Evolutionary conservation across 2,329 filamentous ascomycete genomes (phyloP).

Genomic region (Exophiala oligosperma): DNA sequence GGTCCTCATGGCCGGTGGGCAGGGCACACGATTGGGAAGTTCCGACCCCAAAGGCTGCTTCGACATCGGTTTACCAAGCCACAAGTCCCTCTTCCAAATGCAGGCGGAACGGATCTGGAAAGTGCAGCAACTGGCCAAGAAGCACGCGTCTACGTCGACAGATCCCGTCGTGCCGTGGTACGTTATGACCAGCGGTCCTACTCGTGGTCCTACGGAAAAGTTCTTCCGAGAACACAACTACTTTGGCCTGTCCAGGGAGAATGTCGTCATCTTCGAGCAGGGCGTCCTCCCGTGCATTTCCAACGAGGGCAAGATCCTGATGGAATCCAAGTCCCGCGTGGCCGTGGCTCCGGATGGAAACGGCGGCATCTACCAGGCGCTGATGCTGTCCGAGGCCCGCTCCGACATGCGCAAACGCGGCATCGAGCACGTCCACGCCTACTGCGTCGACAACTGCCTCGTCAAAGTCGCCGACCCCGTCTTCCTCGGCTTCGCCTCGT

Average conservation of each 20-base stretch:
- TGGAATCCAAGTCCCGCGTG: constrained; percentile 86
- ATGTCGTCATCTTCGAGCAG: constrained; percentile 94
- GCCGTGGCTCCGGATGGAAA: constrained; percentile 97
- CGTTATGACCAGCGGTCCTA: constrained; percentile 98
- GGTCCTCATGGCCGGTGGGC: constrained; percentile 94
- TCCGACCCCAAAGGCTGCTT: constrained; percentile 97
- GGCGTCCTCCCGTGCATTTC: constrained; percentile 95
- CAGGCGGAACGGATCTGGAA: constrained; percentile 92
- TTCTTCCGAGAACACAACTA: constrained; percentile 90
- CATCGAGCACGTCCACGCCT: constrained; percentile 92
- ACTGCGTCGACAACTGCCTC: constrained; percentile 99
- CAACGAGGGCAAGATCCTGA: constrained; percentile 94
- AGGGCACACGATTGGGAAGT: constrained; percentile 91
- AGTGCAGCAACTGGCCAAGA: constrained; percentile 76
- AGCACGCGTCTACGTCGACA: constrained; percentile 61
- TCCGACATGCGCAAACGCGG: constrained; percentile 86
- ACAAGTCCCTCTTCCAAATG: constrained; percentile 96
- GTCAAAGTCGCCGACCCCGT: constrained; percentile 96
- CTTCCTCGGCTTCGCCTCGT: constrained; percentile 90
- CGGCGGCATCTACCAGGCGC: constrained; percentile 91
- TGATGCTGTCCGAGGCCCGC: constrained; percentile 76
- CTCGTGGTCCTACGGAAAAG: constrained; percentile 83
- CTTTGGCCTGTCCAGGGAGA: constrained; percentile 83
- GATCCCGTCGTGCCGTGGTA: constrained; percentile 84
- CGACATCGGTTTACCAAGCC: constrained; percentile 88